Percentiles rank a stretch among this genome's conserved stretches.
Conservation (phyloP, 2,329 filamentous ascomycete genomes). For the Orbilia blumenaviensis region DNA sequence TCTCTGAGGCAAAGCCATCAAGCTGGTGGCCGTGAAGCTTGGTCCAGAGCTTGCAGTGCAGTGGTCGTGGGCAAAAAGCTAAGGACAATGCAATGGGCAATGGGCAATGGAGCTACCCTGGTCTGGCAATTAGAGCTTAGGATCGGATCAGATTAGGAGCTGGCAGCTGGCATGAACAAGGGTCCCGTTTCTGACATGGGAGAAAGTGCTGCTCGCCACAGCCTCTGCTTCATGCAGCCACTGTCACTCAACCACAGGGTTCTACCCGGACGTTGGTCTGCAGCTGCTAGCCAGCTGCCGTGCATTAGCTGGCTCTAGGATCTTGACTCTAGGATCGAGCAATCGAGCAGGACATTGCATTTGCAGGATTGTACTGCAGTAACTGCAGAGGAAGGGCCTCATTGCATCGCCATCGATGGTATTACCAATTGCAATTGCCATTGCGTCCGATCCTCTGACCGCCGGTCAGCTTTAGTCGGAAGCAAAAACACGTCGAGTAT, state of each 20-base stretch:
- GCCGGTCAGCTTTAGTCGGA: too few relatives aligned
- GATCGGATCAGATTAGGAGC: slow-evolving; percentile 21
- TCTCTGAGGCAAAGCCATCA: background rate
- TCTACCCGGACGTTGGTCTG: slow-evolving; percentile 1
- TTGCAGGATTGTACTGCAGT: background rate
- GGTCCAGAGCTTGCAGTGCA: too few relatives aligned
- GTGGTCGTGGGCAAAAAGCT: too few relatives aligned
- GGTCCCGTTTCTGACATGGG: background rate
- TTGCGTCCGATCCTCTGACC: background rate
- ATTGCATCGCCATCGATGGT: slow-evolving; percentile 8
- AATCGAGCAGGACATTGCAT: background rate
- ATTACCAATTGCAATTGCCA: background rate
- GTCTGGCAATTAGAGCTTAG: background rate
- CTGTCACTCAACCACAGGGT: slow-evolving; percentile 19
- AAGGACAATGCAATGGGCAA: background rate
- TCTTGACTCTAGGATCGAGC: slow-evolving; percentile 2
- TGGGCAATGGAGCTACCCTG: slow-evolving; percentile 6
- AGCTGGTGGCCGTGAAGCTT: background rate
- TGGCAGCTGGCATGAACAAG: slow-evolving; percentile 17
- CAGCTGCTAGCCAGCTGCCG: too few relatives aligned
- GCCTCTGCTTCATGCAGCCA: slow-evolving; percentile 20
- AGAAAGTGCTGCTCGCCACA: slow-evolving; percentile 5
- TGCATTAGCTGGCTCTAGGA: slow-evolving; percentile 13
- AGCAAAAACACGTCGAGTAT: background rate
- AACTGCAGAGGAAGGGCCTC: background rate